Percentiles rank a stretch among this genome's conserved stretches.
These are phyloP conservation scores for Thielaviopsis ethacetica DNA, from an alignment of 2,329 filamentous ascomycete genomes.

Conservation along the genomic window DNA sequence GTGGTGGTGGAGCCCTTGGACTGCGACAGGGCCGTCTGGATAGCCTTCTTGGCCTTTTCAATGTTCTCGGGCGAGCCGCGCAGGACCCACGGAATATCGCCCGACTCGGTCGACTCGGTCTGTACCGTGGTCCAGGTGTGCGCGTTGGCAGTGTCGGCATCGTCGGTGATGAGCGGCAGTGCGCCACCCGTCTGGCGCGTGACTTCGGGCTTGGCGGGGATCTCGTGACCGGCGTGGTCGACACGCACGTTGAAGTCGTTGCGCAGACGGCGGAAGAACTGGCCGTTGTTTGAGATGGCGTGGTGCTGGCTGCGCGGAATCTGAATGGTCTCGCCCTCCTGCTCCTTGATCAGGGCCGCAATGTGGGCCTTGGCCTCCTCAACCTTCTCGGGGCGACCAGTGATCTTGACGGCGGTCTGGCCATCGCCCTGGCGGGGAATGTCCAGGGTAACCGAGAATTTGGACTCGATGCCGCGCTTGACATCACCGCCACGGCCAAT, in stretches of 20 bases:
- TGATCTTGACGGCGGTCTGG: slow-evolving; percentile 72
- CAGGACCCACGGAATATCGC: slow-evolving; percentile 79
- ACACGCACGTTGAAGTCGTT: slow-evolving; percentile 80
- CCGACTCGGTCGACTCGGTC: slow-evolving; percentile 40
- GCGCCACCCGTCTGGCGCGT: slow-evolving; percentile 41
- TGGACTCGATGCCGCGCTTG: slow-evolving; percentile 67
- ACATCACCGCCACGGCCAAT: slow-evolving; percentile 86
- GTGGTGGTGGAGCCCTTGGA: slow-evolving; percentile 53
- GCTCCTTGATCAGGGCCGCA: slow-evolving; percentile 59
- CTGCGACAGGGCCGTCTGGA: slow-evolving; percentile 57
- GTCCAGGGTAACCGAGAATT: slow-evolving; percentile 76
- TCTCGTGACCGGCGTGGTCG: slow-evolving; percentile 68
- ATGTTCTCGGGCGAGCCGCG: slow-evolving; percentile 64
- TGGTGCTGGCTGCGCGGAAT: slow-evolving; percentile 76
- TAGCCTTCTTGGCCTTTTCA: slow-evolving; percentile 60
- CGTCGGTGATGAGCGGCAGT: slow-evolving; percentile 88
- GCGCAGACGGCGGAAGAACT: slow-evolving; percentile 81
- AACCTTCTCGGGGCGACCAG: slow-evolving; percentile 62
- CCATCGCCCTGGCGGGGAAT: slow-evolving; percentile 79
- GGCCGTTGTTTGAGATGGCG: slow-evolving; percentile 68
- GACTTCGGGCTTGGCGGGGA: slow-evolving; percentile 52
- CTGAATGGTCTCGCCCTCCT: slow-evolving; percentile 74
- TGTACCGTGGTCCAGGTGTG: slow-evolving; percentile 78
- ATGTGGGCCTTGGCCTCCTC: slow-evolving; percentile 81
- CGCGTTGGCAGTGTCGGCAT: slow-evolving; percentile 41